Percentiles rank a stretch among this genome's conserved stretches.
Evolutionary conservation across 2,329 filamentous ascomycete species (phyloP).

Genomic region (Fusarium sp.): DNA sequence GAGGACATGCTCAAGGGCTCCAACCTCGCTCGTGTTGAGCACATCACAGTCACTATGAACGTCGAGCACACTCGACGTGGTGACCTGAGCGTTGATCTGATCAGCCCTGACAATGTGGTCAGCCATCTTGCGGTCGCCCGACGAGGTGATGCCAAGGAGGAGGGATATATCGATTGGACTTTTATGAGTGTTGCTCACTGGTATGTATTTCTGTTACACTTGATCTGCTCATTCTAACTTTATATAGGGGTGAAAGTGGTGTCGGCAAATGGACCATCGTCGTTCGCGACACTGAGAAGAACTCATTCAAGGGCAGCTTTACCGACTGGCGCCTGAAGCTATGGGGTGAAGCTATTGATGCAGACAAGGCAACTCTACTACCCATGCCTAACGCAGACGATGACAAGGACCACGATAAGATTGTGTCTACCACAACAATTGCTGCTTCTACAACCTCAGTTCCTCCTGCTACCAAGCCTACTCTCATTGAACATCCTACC

Average conservation of each 20-base stretch:
- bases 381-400: constrained; percentile 86
- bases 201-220: constrained; percentile 58
- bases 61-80: constrained; percentile 86
- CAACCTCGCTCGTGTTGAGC: constrained; percentile 88
- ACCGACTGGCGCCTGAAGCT: constrained; percentile 93
- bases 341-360: constrained; percentile 89
- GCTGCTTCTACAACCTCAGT: constrained; percentile 72
- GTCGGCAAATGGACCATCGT: constrained; percentile 91
- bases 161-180: constrained; percentile 93
- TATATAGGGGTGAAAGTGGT: constrained; percentile 81
- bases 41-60: constrained; percentile 98
- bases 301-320: constrained; percentile 80
- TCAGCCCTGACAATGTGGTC: constrained; percentile 82
- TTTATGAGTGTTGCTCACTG: constrained; percentile 99
- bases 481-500: constrained; percentile 59
- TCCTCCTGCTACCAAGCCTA: constrained; percentile 55
- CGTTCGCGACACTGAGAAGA: constrained; percentile 83
- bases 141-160: constrained; percentile 69
- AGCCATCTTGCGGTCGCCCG: constrained; percentile 86
- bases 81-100: constrained; percentile 90
- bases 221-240: constrained; percentile 43
- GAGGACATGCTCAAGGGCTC: constrained; percentile 80
- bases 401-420: constrained; percentile 80
- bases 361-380: constrained; percentile 74
- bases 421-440: constrained; percentile 62